Evolutionary conservation across 1,284 basidiomycete genomes (phyloP), one percentile per base, ranked within the genome.

Genomic region (Heterobasidion occidentale): DNA sequence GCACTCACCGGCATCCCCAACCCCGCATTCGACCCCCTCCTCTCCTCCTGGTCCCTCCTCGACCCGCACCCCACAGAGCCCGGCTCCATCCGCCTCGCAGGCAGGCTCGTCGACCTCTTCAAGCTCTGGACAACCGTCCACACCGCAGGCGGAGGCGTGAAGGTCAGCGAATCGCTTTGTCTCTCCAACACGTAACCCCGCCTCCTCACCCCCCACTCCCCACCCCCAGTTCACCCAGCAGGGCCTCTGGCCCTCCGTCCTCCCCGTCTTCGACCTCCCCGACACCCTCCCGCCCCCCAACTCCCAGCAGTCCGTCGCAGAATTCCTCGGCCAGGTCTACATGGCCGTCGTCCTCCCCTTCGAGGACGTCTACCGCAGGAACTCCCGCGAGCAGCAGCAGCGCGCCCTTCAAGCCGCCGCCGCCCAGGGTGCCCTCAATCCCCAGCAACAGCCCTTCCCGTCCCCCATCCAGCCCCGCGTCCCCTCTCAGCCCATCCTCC

Each of bases 81-180:
- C 15, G 88, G 88, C 48, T 70, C 76, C 45, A 74, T 90, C 64
- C 80, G 81, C 57, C 65, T 94, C 48, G 83, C 84, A 3, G 90
- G 89, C 19, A 90, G 84, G 68, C 90, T 93, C 65, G 75, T 93
- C 52, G 86, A 87, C 62, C 68, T 94, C 46, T 87, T 89, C 70
- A 84, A 76, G 62, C 70, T 91, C 8, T 90, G 84, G 83, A 74
- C 72, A 11, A 58, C 79, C 46, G 83, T 87, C 45, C 70, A 72
- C 56, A 73, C 79, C 59, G 64, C 71, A 42, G 87, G 88, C 44
- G 87, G 87, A 36, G 71, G 75, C 15, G 68, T 71, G 60, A 79
- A 76, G 64, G 88, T 89, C 69, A 65, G 77, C 61, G 45, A n/a
- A 46, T n/a, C 48, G 35, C 46, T 19, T 34, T 53, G n/a, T n/a